phyloP scores from a whole-genome alignment of 192 early-diverging fungal species.

The Kickxella alabastrina region DNA sequence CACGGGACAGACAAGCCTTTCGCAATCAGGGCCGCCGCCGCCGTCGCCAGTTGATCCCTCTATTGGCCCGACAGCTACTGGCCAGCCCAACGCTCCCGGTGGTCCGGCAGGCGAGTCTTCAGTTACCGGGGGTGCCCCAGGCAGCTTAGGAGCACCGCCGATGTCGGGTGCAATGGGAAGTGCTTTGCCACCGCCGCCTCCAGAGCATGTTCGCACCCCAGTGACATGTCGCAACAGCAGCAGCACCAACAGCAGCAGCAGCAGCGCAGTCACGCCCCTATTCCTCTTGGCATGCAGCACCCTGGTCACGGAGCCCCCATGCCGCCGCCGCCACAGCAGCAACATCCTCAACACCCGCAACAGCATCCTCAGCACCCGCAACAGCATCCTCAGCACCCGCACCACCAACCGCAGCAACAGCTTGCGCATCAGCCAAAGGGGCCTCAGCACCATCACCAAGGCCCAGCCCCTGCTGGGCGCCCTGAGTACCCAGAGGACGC shows the following conservation, averaged over 20 bases:
- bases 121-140: slow-evolving; percentile 25
- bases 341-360: slow-evolving; percentile 1
- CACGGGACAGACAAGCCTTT: slow-evolving; percentile 32
- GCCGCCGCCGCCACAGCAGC: neutral
- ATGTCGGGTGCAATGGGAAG: slow-evolving; percentile 15
- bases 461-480: slow-evolving; percentile 10
- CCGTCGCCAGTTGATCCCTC: slow-evolving; percentile 41
- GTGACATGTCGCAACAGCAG: slow-evolving; percentile 7
- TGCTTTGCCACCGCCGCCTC: slow-evolving; percentile 2
- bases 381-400: slow-evolving; percentile 2
- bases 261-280: neutral
- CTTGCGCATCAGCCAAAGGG: slow-evolving; percentile 13
- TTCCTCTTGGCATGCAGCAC: neutral
- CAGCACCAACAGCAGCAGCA: neutral
- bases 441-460: slow-evolving; percentile 3
- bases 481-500: slow-evolving; percentile 33
- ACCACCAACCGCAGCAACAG: slow-evolving; percentile 6
- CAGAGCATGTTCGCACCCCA: slow-evolving; percentile 19
- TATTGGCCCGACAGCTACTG: slow-evolving; percentile 20
- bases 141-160: slow-evolving; percentile 37
- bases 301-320: neutral
- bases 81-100: slow-evolving; percentile 47
- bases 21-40: slow-evolving; percentile 29
- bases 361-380: slow-evolving; percentile 6
- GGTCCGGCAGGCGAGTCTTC: slow-evolving; percentile 43